Percentiles rank a stretch among this genome's conserved stretches.
Evolutionary conservation across 1,139 yeast species (phyloP).

Genomic region (Saccharomyces pastorianus): DNA sequence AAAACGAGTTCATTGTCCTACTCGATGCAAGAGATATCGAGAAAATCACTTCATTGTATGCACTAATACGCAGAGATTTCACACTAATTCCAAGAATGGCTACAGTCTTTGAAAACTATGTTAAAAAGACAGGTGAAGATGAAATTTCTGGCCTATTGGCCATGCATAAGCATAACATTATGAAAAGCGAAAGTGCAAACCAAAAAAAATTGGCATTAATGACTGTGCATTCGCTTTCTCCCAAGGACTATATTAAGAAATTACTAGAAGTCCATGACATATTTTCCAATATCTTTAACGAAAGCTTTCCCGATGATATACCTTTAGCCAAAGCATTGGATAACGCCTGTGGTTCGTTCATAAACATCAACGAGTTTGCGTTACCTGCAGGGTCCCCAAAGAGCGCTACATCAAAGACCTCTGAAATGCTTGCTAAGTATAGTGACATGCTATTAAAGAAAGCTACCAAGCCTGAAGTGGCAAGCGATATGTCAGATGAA

Average conservation of each 20-base stretch:
- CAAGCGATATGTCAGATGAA: conserved; percentile 62
- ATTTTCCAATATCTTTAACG: conserved; percentile 46
- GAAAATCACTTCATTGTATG: conserved; percentile 75
- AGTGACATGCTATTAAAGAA: conserved; percentile 78
- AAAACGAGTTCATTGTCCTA: conserved; percentile 64
- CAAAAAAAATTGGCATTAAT: conserved; percentile 17
- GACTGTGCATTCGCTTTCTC: conserved; percentile 31
- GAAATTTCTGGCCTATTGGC: conserved; percentile 23
- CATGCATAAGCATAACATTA: conserved; percentile 16
- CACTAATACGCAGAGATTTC: conserved; percentile 51
- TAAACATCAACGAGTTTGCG: conserved; percentile 78
- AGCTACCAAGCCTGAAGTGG: conserved; percentile 56
- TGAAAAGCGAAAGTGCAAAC: conserved; percentile 9
- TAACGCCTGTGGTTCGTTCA: conserved; percentile 76
- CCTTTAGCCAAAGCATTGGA: conserved; percentile 83
- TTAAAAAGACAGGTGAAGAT: conserved; percentile 40
- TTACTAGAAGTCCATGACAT: conserved; percentile 55
- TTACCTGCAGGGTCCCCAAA: conserved; percentile 46
- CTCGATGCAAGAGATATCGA: conserved; percentile 69
- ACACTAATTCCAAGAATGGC: conserved; percentile 60
- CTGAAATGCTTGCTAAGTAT: conserved; percentile 85
- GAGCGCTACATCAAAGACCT: conserved; percentile 58
- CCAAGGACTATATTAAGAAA: conserved; percentile 73
- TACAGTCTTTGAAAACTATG: conserved; percentile 61
- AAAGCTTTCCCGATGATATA: conserved; percentile 71